A percentile compares a stretch with the other conserved stretches of the same genome.
These are phyloP conservation scores for Verticillium zaregamsianum DNA, from an alignment of 2,329 filamentous ascomycete genomes.

Conservation along the genomic window DNA sequence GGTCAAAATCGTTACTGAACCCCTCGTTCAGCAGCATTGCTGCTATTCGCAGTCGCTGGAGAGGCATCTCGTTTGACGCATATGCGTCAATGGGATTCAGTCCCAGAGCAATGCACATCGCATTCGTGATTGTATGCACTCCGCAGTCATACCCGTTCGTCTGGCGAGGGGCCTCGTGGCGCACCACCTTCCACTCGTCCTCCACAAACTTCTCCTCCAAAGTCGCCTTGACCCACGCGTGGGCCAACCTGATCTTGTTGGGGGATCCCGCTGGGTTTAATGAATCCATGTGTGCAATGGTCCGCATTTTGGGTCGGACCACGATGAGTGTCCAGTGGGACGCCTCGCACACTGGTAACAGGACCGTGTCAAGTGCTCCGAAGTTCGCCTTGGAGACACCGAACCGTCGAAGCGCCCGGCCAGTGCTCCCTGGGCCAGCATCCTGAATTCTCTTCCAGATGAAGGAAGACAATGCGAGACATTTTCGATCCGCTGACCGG, in stretches of 20 bases:
- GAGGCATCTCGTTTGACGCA: conserved; percentile 47
- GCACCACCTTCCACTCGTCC: conserved; percentile 55
- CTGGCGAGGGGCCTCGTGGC: conserved; percentile 51
- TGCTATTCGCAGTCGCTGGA: conserved; percentile 59
- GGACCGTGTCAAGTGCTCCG: conserved; percentile 60
- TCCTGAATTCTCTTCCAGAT: conserved; percentile 54
- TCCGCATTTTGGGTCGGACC: conserved; percentile 56
- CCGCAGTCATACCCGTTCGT: conserved; percentile 71
- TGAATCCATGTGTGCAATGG: conserved; percentile 68
- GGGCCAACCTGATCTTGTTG: conserved; percentile 35
- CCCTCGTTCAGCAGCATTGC: conserved; percentile 64
- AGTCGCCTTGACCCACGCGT: conserved; percentile 54
- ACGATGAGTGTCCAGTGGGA: conserved; percentile 71
- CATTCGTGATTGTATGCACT: conserved; percentile 73
- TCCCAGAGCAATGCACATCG: conserved; percentile 55
- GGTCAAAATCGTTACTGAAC: conserved; percentile 56
- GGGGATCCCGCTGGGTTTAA: conserved; percentile 40
- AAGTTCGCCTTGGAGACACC: conserved; percentile 58
- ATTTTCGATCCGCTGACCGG: conserved; percentile 44
- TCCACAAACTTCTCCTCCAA: conserved; percentile 51
- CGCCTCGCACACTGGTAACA: conserved; percentile 63
- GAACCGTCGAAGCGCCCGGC: conserved; percentile 52
- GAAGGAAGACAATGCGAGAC: conserved; percentile 55
- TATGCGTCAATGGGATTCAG: conserved; percentile 48
- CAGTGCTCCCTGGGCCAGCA: conserved; percentile 41